A percentile compares a stretch with the other conserved stretches of the same genome.
Conservation (phyloP, 345 rosid genomes). For the Hypericum perforatum region DNA sequence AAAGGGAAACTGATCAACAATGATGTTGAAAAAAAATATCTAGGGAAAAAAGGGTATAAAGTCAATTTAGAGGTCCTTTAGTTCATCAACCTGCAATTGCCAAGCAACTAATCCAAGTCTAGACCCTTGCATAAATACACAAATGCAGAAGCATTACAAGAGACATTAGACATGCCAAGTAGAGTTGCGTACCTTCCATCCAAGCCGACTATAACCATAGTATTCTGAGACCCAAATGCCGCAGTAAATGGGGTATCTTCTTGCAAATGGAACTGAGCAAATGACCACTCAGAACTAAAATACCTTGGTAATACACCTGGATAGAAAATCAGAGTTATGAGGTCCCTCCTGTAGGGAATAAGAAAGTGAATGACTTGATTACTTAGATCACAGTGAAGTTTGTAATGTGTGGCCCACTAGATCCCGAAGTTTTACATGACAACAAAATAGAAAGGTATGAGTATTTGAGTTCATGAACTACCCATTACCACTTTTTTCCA, state of each 20-base stretch:
- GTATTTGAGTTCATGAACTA: too few species aligned
- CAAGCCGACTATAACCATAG: constrained; percentile 61
- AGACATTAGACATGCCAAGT: neutral
- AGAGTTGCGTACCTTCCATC: constrained; percentile 58
- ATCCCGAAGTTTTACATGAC: too few species aligned
- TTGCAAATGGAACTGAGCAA: constrained; percentile 77
- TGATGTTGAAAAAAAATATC: neutral
- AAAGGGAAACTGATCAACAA: too few species aligned
- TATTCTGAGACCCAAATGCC: constrained; percentile 77
- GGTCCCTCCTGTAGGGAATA: constrained; percentile 1
- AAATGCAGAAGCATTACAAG: neutral
- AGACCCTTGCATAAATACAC: too few species aligned
- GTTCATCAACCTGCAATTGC: too few species aligned
- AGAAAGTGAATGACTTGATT: neutral
- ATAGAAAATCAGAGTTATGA: constrained; percentile 7
- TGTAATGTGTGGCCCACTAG: too few species aligned
- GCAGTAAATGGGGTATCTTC: constrained; percentile 64
- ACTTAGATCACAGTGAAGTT: neutral
- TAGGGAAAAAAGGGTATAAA: neutral
- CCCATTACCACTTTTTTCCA: too few species aligned
- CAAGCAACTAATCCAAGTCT: too few species aligned
- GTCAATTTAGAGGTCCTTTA: too few species aligned
- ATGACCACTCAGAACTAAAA: constrained; percentile 97
- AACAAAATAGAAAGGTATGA: too few species aligned
- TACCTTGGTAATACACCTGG: constrained; percentile 83